phyloP scores from a whole-genome alignment of 768 basidiomycete species.

The Tricholoma sp. region DNA sequence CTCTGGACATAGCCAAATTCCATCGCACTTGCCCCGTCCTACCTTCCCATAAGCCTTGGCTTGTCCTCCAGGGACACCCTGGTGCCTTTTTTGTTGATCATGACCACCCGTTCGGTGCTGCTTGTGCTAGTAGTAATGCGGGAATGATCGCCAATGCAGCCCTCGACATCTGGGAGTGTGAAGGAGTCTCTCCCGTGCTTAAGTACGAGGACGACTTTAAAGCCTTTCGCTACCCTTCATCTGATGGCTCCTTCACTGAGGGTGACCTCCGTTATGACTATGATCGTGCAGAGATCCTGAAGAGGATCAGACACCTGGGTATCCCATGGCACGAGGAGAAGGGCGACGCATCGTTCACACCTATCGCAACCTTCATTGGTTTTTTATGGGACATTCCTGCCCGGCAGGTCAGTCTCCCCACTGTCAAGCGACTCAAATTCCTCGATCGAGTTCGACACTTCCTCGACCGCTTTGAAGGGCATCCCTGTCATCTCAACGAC shows the following conservation, averaged over 20 bases:
- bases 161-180: constrained; percentile 22
- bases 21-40: too few relatives aligned
- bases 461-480: constrained; percentile 3
- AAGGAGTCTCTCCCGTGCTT: constrained; percentile 13
- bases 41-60: too few relatives aligned
- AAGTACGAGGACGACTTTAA: constrained; percentile 24
- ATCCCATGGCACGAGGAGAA: constrained; percentile 27
- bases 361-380: constrained; percentile 23
- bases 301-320: constrained; percentile 12
- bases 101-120: constrained; percentile 24
- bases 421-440: constrained; percentile 25
- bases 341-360: constrained; percentile 15
- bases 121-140: constrained; percentile 24
- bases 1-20: too few relatives aligned
- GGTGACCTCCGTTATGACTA: constrained; percentile 14
- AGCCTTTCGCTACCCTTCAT: constrained; percentile 15
- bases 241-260: neutral
- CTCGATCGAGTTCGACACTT: constrained; percentile 13
- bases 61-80: too few relatives aligned
- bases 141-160: constrained; percentile 24
- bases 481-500: constrained; percentile 14
- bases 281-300: constrained; percentile 9
- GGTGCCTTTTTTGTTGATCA: too few relatives aligned
- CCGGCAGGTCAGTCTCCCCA: constrained; percentile 23
- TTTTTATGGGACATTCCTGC: constrained; percentile 28